Base-by-base conservation (phyloP, 2,329 filamentous ascomycete species). In the Pseudonectria foliicola region DNA sequence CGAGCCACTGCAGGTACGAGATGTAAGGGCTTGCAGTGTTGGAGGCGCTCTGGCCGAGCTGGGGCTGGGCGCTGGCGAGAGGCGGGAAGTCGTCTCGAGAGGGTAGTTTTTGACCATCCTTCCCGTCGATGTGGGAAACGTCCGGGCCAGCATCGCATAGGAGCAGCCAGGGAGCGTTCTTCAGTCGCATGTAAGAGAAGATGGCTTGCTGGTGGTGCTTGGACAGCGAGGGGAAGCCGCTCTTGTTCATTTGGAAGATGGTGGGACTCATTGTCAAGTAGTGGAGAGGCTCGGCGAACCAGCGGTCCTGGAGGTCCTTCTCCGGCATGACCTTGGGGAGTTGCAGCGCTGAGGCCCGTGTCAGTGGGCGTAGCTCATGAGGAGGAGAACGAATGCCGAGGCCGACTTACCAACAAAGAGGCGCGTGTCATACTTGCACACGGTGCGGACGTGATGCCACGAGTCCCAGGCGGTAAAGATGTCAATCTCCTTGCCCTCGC, bases 401-500 rank as follows among this genome's bases (percentile, higher is more conserved):
- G 34, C 10, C 30, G 25, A 57, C 86, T 68, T 81, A 95, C 90
- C 85, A 61, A 95, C 77, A 52, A 79, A 82, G 25, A 98, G 70
- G 57, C 87, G 77, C 37, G 73, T 64, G 60, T 82, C 82, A 62
- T 98, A 96, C 63, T 81, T 83, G 73, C 88, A 95, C 38, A 87
- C 69, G 34, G 80, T 82, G 34, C 92, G 76, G 52, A 98, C 83
- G 14, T 82, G 71, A 57, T 98, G 82, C 92, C 92, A 98, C 2
- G 84, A 82, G 61, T 96, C 89, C 93, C 93, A 98, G 3, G 81
- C 73, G 34, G 80, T 80, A 59, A 86, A 92, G 1, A 84, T 60
- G 51, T 90, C 82, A 40, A 81, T 65, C 14, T 77, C 71, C 23
- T 67, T 64, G 6, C 52, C 50, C 24, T 59, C 39, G 2, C 59